These are phyloP conservation scores for Euphorbia corollata DNA, from an alignment of 441 rosid genomes.

Conservation along the genomic window DNA sequence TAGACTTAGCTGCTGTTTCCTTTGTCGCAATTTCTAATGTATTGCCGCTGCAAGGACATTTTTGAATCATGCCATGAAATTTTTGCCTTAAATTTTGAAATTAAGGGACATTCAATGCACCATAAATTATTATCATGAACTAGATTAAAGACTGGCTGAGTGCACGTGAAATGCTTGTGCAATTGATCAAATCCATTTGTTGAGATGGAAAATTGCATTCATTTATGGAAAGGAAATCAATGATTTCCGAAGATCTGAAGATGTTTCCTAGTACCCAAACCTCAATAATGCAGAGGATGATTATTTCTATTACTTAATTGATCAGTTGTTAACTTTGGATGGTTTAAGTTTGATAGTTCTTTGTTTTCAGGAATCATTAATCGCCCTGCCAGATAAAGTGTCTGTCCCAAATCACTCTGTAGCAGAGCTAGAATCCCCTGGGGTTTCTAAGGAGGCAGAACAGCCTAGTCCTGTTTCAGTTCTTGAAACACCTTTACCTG, in stretches of 20 bases:
- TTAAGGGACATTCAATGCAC: not conserved
- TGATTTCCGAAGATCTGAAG: not conserved
- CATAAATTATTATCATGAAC: not conserved
- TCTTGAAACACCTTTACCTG: conserved; percentile 74
- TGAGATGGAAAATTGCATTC: not conserved
- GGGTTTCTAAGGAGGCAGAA: conserved; percentile 65
- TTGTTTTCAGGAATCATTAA: conserved; percentile 46
- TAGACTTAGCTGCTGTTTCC: not conserved
- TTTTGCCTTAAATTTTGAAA: not conserved
- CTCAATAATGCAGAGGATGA: not conserved
- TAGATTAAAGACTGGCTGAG: not conserved
- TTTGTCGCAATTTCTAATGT: not conserved
- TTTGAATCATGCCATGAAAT: not conserved
- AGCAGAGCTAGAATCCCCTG: conserved; percentile 43
- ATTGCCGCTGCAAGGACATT: not conserved
- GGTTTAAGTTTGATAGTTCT: not conserved
- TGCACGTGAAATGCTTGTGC: not conserved
- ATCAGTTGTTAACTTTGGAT: not conserved
- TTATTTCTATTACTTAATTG: not conserved
- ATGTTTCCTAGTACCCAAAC: not conserved
- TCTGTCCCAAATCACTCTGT: conserved; percentile 31
- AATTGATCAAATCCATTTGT: not conserved
- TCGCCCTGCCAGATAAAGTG: conserved; percentile 30
- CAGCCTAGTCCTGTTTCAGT: conserved; percentile 96
- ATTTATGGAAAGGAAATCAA: not conserved